Percentiles rank a stretch among this genome's conserved stretches.
These are phyloP conservation scores for Craspedostauros australis DNA, from an alignment of 108 stramenopile genomes.

Conservation along the genomic window DNA sequence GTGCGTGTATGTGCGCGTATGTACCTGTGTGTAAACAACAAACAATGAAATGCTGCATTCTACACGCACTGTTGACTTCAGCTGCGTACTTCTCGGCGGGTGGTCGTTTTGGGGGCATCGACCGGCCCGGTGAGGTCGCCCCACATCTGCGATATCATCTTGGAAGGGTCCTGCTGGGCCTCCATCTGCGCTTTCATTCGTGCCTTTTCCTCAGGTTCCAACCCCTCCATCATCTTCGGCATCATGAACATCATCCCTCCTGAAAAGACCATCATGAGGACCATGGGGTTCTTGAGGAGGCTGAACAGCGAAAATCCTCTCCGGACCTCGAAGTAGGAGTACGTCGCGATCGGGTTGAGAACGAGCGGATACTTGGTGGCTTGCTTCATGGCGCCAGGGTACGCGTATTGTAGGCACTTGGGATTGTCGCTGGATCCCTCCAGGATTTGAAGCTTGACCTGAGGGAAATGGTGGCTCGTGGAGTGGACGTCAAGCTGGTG, in stretches of 20 bases:
- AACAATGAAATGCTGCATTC: too few relatives aligned
- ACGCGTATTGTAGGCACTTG: conserved; percentile 83
- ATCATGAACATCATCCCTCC: conserved; percentile 72
- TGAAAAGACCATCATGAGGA: conserved; percentile 77
- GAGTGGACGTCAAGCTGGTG: conserved; percentile 77
- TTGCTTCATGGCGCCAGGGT: conserved; percentile 72
- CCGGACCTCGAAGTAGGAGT: conserved; percentile 70
- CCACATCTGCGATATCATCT: conserved; percentile 74
- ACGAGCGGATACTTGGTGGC: conserved; percentile 61
- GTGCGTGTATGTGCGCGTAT: too few relatives aligned
- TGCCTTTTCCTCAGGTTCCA: conserved; percentile 85
- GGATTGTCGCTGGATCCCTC: conserved; percentile 60
- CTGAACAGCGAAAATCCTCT: conserved; percentile 60
- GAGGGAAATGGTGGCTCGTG: conserved; percentile 58
- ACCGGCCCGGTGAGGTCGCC: conserved; percentile 50
- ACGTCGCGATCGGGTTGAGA: conserved; percentile 64
- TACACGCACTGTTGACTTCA: too few relatives aligned
- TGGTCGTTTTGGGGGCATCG: too few relatives aligned
- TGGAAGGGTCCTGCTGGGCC: conserved; percentile 80
- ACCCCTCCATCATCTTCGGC: conserved; percentile 86
- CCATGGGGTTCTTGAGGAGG: conserved; percentile 86
- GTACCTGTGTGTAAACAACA: too few relatives aligned
- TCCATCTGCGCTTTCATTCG: conserved; percentile 83
- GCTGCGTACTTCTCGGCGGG: too few relatives aligned
- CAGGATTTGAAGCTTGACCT: conserved; percentile 76